Evolutionary conservation across 2,329 filamentous ascomycete species (phyloP), one percentile per base, ranked within the genome.

Genomic region (Hypoxylon sp.): DNA sequence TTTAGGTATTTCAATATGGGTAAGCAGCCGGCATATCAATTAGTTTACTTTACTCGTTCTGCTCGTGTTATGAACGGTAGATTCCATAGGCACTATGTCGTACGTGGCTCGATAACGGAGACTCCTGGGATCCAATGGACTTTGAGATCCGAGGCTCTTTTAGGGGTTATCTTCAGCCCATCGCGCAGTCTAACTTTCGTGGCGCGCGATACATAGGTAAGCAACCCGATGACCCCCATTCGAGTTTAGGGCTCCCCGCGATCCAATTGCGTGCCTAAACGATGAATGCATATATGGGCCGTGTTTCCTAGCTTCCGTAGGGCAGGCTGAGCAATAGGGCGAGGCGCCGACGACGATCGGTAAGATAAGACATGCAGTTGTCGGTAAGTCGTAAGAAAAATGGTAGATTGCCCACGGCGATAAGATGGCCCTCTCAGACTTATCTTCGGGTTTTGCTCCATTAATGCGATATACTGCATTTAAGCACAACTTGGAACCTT

Each of bases 91-190:
- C 54, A 48, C 54, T 31, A 47, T 37, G 33, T 29, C 39, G 22
- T 35, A 48, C 31, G 42, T 37, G 24, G 26, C 39, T 57, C 24
- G 64, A 63, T 50, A 58, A 46, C 48, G 58, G 53, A 54, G 35
- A 58, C 22, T 55, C 51, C 47, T 29, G 42, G 47, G 47, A 31
- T 48, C 46, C 57, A 48, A 52, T 47, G 42, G 50, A 29, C 11
- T 22, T 35, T 14, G 17, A 35, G 39, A 57, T 58, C 63, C 63
- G 67, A 69, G 63, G 67, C 58, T 69, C 67, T 57, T 50, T 50
- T 51, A 14, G 42, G 13, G 31, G 42, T 59, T 65, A 63, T 58
- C 48, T 50, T 29, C 31, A 61, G 35, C 44, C 52, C 33, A 54
- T 24, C 22, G 46, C 24, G 22, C 52, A 14, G 48, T 35, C 54